A percentile compares a stretch with the other conserved stretches of the same genome.
These are phyloP conservation scores for Neopestalotiopsis rosae DNA, from an alignment of 2,329 filamentous ascomycete species.

Conservation along the genomic window DNA sequence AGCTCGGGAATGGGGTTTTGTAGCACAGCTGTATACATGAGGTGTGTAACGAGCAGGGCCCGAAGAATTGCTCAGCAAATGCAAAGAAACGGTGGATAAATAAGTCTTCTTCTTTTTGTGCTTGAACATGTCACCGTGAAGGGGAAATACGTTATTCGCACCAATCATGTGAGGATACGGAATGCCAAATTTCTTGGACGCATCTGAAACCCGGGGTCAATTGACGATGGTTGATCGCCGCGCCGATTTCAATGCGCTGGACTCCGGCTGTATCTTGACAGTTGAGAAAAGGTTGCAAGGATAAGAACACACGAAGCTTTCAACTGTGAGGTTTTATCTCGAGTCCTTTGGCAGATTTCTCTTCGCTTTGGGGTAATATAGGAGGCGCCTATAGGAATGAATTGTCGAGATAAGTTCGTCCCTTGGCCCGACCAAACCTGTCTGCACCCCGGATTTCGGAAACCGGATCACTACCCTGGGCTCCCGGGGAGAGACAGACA, in stretches of 20 bases:
- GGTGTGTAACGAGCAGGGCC: background rate
- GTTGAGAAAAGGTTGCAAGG: background rate
- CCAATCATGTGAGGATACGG: background rate
- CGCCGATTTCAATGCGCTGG: conserved; percentile 1
- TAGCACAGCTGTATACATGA: background rate
- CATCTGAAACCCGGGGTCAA: conserved; percentile 6
- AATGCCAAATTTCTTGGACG: background rate
- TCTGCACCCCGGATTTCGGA: conserved; percentile 5
- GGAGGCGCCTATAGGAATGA: background rate
- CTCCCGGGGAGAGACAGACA: background rate
- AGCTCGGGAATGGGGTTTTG: background rate
- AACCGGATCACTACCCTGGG: background rate
- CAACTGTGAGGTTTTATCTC: background rate
- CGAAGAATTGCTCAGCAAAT: too few species aligned
- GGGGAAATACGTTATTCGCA: background rate
- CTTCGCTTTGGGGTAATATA: background rate
- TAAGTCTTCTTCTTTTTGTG: background rate
- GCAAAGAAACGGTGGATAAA: background rate
- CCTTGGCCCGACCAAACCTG: background rate
- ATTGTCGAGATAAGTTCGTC: background rate
- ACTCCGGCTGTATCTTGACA: background rate
- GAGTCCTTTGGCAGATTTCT: background rate
- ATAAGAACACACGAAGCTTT: too few species aligned
- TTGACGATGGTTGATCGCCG: conserved; percentile 11
- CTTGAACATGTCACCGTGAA: background rate